Percentiles rank a stretch among this genome's conserved stretches.
These are phyloP conservation scores for Nakazawaea siamensis DNA, from an alignment of 805 yeast species.

Conservation along the genomic window DNA sequence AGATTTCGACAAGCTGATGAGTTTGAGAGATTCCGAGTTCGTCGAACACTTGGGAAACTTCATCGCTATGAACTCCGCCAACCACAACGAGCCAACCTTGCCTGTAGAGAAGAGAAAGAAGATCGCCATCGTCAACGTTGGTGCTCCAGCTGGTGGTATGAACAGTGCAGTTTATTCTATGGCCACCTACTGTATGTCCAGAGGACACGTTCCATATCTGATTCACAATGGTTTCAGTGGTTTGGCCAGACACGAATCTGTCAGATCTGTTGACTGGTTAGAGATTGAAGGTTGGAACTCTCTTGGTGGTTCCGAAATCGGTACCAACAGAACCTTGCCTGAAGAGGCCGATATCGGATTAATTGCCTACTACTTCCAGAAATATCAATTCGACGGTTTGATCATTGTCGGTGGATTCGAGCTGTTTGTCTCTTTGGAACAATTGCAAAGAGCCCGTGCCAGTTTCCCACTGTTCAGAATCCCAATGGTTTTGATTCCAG, in stretches of 20 bases:
- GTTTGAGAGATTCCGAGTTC: conserved; percentile 63
- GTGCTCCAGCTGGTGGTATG: conserved; percentile 77
- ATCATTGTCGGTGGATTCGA: conserved; percentile 78
- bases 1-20: conserved; percentile 64
- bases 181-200: conserved; percentile 66
- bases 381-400: conserved; percentile 61
- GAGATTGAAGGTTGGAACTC: conserved; percentile 68
- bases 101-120: conserved; percentile 46
- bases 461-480: conserved; percentile 66
- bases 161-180: conserved; percentile 72
- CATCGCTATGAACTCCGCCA: conserved; percentile 59
- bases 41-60: conserved; percentile 56
- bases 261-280: conserved; percentile 55
- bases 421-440: conserved; percentile 63
- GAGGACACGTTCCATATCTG: conserved; percentile 66
- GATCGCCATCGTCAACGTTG: conserved; percentile 67
- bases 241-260: conserved; percentile 51
- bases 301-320: conserved; percentile 74
- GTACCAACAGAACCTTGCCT: conserved; percentile 71
- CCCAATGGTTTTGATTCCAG: conserved; percentile 73
- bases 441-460: conserved; percentile 50
- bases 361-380: conserved; percentile 66
- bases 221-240: conserved; percentile 74
- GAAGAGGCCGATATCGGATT: conserved; percentile 57
- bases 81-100: conserved; percentile 54